Conservation (phyloP, 2,329 filamentous ascomycete species). For the Aspergillus persii region DNA sequence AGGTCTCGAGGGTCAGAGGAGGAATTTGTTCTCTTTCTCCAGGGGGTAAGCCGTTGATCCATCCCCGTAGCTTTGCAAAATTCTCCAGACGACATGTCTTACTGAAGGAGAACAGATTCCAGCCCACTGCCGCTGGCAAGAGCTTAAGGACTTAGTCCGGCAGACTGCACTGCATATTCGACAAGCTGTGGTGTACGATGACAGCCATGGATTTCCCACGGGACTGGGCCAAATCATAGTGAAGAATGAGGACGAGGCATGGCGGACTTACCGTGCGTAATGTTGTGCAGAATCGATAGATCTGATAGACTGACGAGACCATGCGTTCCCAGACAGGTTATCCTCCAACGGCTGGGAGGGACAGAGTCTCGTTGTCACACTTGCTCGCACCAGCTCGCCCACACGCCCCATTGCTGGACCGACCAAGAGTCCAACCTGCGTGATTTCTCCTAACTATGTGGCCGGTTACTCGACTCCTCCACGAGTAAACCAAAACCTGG, state of each 20-base stretch:
- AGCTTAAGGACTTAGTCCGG: constrained; percentile 45
- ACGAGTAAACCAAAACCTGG: constrained; percentile 24
- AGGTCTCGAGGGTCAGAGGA: constrained; percentile 37
- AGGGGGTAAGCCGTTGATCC: constrained; percentile 34
- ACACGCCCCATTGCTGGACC: constrained; percentile 43
- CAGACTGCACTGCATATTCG: constrained; percentile 45
- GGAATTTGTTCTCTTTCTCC: constrained; percentile 46
- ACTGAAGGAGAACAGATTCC: constrained; percentile 34
- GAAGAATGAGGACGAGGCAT: constrained; percentile 45
- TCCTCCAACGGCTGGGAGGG: constrained; percentile 45
- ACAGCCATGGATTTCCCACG: constrained; percentile 42
- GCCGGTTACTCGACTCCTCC: constrained; percentile 36
- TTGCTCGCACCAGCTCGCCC: constrained; percentile 40
- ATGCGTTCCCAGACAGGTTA: constrained; percentile 33
- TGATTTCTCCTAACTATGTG: constrained; percentile 27
- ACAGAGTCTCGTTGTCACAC: constrained; percentile 40
- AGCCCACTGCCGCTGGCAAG: constrained; percentile 45
- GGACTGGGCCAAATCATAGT: constrained; percentile 46
- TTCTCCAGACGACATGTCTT: constrained; percentile 5
- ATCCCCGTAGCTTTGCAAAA: background rate
- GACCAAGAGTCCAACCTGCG: constrained; percentile 36
- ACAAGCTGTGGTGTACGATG: constrained; percentile 46
- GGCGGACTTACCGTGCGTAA: constrained; percentile 42
- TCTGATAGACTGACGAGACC: background rate
- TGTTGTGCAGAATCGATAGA: background rate